A percentile compares a stretch with the other conserved stretches of the same genome.
These are phyloP conservation scores for Fusarium pseudograminearum DNA, from an alignment of 2,329 filamentous ascomycete species.

Conservation along the genomic window DNA sequence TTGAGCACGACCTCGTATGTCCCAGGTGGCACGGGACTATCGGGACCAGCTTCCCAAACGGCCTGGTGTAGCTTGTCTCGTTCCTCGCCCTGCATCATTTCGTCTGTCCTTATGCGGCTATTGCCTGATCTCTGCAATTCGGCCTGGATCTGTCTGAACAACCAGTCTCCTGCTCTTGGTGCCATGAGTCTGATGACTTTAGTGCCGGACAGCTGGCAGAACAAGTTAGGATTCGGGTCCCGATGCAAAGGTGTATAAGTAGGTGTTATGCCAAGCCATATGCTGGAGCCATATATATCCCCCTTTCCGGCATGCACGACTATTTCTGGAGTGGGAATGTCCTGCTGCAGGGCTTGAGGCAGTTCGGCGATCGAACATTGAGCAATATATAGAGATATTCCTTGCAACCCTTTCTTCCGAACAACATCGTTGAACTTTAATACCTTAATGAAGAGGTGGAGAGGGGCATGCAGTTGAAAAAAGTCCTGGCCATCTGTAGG, in stretches of 20 bases:
- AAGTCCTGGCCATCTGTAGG: constrained; percentile 55
- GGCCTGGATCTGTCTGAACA: constrained; percentile 70
- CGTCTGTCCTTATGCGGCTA: constrained; percentile 74
- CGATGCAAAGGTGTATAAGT: constrained; percentile 92
- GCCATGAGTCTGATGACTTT: constrained; percentile 81
- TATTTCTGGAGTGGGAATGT: constrained; percentile 75
- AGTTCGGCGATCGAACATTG: constrained; percentile 80
- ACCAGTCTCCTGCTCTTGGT: constrained; percentile 69
- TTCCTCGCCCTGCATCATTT: constrained; percentile 92
- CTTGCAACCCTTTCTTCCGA: constrained; percentile 35
- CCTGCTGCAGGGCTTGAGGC: constrained; percentile 69
- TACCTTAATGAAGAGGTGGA: constrained; percentile 73
- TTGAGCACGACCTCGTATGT: constrained; percentile 67
- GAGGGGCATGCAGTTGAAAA: constrained; percentile 68
- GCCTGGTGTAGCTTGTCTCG: constrained; percentile 72
- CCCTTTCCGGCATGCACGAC: constrained; percentile 75
- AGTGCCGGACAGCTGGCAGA: constrained; percentile 80
- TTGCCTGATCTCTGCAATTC: constrained; percentile 55
- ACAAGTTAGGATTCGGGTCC: constrained; percentile 94
- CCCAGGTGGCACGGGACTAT: constrained; percentile 43
- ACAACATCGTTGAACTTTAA: constrained; percentile 59
- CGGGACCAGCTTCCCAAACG: constrained; percentile 70
- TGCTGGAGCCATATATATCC: constrained; percentile 86
- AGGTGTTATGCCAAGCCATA: constrained; percentile 89
- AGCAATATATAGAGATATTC: constrained; percentile 80